A percentile compares a stretch with the other conserved stretches of the same genome.
These are phyloP conservation scores for Neckera pumila DNA, from an alignment of 225 moss, liverwort and hornwort genomes.

Conservation along the genomic window DNA sequence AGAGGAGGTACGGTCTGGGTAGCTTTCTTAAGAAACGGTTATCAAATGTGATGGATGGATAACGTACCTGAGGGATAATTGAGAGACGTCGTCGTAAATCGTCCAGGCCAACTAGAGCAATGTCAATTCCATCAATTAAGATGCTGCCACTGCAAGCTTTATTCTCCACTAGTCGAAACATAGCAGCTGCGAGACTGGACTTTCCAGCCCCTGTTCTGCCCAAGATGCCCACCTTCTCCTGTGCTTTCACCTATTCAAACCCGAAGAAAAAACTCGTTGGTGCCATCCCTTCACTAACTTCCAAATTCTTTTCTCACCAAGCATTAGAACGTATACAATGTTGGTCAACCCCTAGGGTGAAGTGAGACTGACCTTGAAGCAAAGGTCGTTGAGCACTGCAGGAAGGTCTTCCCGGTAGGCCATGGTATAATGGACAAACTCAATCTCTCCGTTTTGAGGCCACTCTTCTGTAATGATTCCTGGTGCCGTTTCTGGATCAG, in stretches of 20 bases:
- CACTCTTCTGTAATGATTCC: slow-evolving; percentile 70
- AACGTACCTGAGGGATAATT: slow-evolving; percentile 71
- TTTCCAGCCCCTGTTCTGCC: slow-evolving; percentile 97
- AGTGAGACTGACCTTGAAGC: slow-evolving; percentile 51
- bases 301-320: background rate
- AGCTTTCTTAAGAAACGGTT: background rate
- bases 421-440: slow-evolving; percentile 82
- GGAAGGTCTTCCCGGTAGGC: slow-evolving; percentile 82
- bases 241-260: slow-evolving; percentile 32
- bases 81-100: slow-evolving; percentile 86
- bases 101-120: slow-evolving; percentile 61
- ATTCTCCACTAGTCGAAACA: slow-evolving; percentile 93
- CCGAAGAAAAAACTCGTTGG: background rate
- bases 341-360: background rate
- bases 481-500: slow-evolving; percentile 58
- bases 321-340: background rate
- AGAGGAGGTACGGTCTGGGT: too few relatives aligned
- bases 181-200: slow-evolving; percentile 85
- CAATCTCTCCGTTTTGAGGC: slow-evolving; percentile 74
- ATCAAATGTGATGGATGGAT: background rate
- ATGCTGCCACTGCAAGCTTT: slow-evolving; percentile 70
- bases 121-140: slow-evolving; percentile 60
- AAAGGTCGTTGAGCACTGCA: slow-evolving; percentile 68
- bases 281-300: background rate
- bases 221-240: slow-evolving; percentile 87